Conservation (phyloP, 2,329 filamentous ascomycete genomes). For the Fusarium pseudoanthophilum region DNA sequence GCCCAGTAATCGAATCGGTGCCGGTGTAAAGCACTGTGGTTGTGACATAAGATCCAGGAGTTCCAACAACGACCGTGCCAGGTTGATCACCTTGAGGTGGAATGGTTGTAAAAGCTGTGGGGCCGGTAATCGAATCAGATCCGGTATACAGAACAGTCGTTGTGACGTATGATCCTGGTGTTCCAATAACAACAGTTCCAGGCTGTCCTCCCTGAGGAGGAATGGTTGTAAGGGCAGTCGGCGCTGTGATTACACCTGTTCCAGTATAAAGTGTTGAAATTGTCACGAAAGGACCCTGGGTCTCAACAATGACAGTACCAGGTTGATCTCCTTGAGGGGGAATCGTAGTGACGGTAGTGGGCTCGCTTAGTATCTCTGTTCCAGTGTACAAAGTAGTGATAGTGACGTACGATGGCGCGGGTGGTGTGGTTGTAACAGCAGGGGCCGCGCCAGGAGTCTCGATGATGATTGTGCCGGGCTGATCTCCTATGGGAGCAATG, state of each 20-base stretch:
- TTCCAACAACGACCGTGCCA: conserved; percentile 15
- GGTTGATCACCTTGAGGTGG: conserved; percentile 13
- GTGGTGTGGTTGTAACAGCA: conserved; percentile 19
- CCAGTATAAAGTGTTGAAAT: conserved; percentile 16
- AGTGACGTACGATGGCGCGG: conserved; percentile 22
- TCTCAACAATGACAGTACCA: conserved; percentile 14
- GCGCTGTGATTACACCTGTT: conserved; percentile 10
- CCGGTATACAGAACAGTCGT: conserved; percentile 21
- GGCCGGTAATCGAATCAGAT: conserved; percentile 4
- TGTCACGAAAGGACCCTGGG: conserved; percentile 10
- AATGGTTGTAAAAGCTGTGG: conserved; percentile 15
- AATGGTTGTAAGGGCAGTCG: conserved; percentile 17
- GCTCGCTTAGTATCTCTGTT: not conserved
- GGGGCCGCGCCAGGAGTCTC: conserved; percentile 12
- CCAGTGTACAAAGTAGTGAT: conserved; percentile 19
- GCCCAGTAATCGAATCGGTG: conserved; percentile 2
- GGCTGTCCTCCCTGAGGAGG: conserved; percentile 17
- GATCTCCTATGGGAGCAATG: conserved; percentile 10
- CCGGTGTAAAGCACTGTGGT: conserved; percentile 8
- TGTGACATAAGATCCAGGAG: conserved; percentile 19
- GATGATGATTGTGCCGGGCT: conserved; percentile 23
- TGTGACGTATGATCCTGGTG: conserved; percentile 5
- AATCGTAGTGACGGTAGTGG: conserved; percentile 14
- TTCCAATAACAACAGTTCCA: conserved; percentile 17
- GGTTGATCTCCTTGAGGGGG: conserved; percentile 4